These are phyloP conservation scores for Kodamaea suecica DNA, from an alignment of 1,139 yeast species.

Conservation along the genomic window DNA sequence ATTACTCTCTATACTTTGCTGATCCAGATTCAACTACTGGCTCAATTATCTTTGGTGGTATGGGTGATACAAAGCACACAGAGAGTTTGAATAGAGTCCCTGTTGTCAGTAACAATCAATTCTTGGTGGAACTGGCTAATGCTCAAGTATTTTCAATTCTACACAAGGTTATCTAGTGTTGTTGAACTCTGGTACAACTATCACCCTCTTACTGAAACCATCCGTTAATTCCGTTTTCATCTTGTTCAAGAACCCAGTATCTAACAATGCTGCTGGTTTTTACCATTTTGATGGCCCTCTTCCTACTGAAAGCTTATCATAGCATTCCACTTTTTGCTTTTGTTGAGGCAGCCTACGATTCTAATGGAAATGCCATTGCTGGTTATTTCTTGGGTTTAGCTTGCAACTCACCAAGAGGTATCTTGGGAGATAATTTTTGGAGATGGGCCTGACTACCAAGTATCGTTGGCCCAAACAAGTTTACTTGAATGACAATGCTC, in stretches of 20 bases:
- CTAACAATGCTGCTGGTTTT: slow-evolving; percentile 1
- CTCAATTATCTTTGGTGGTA: slow-evolving; percentile 21
- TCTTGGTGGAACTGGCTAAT: slow-evolving; percentile 9
- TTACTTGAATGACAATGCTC: background rate
- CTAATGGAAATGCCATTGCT: slow-evolving; percentile 1
- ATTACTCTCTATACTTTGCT: slow-evolving; percentile 22
- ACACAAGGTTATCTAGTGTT: slow-evolving; percentile 35
- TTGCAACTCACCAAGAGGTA: background rate
- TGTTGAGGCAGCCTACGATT: slow-evolving; percentile 2
- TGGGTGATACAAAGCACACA: slow-evolving; percentile 17
- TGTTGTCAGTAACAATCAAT: slow-evolving; percentile 4
- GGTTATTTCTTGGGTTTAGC: background rate
- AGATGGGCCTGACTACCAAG: slow-evolving; percentile 24
- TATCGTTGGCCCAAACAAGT: slow-evolving; percentile 24
- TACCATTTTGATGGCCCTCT: slow-evolving; percentile 5
- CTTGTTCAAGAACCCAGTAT: slow-evolving; percentile 1
- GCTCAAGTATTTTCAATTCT: slow-evolving; percentile 1
- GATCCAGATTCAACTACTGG: slow-evolving; percentile 13
- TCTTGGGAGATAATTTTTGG: slow-evolving; percentile 30
- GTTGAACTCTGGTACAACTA: slow-evolving; percentile 69
- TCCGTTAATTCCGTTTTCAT: slow-evolving; percentile 37
- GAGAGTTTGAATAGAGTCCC: slow-evolving; percentile 14
- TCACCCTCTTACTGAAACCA: slow-evolving; percentile 49
- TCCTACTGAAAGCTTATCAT: slow-evolving; percentile 1
- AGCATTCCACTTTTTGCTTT: slow-evolving; percentile 1